Evolutionary conservation across 148 eudicot species (phyloP), one percentile per base, ranked within the genome.

Genomic region (Rhododendron henanense): DNA sequence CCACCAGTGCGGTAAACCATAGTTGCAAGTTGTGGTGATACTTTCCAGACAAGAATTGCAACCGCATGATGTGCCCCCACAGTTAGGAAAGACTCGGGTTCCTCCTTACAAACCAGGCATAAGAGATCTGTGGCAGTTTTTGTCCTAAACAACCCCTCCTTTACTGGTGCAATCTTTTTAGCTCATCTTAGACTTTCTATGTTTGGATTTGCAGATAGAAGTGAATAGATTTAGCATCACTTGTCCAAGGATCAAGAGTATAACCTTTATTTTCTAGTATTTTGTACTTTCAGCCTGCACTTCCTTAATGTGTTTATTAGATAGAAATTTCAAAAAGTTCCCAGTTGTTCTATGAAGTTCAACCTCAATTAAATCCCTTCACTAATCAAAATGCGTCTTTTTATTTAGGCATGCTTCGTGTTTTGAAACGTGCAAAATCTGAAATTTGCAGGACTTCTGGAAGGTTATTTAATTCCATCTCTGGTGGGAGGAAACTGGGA

Each of bases 381-480:
- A 33, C 16, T 33, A 13, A 74, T 33, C 45, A 14, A 35, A 74
- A 35, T 41, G 23, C 33, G 3, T 2, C 33, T 25, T 67, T 67
- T 0, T 1, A 25, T 67, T 23, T 15, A 79, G 67, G 21, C 19
- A 83, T 78, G 10, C 50, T 39, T 53, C 73, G 61, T 13, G 21
- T 48, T 47, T 25, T 79, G 37, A 47, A 78, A 18, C 4, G 81
- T 11, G 31, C 51, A 69, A 84, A 78, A 87, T 51, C 71, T 78
- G 23, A 65, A 67, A 65, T 39, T 83, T 45, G 78, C 85, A 83
- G 85, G 84, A 41, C 35, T 83, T 67, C 57, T 45, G 33, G 19
- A 35, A 67, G 48, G 39, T 15, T 37, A 63, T 57, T 57, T 51
- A 31, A 4, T 9, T 25, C 48, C n/a, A 59, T 67, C 13, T 16